Conservation (phyloP, 768 basidiomycete species). For the Russula abietina region DNA sequence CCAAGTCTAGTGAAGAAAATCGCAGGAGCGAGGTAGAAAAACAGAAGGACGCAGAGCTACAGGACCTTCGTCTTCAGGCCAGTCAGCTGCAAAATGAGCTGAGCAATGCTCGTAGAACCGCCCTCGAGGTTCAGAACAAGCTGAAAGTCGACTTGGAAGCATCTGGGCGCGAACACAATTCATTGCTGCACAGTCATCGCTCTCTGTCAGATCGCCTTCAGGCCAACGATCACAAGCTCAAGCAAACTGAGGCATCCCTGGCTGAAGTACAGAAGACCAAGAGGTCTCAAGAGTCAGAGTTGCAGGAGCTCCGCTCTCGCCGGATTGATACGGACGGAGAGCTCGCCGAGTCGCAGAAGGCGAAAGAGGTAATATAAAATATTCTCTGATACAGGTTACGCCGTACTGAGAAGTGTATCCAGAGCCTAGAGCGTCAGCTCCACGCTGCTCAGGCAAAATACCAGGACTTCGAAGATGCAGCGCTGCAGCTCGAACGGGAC, state of each 20-base stretch:
- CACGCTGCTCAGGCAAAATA: slow-evolving; percentile 64
- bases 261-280: slow-evolving; percentile 64
- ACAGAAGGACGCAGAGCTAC: slow-evolving; percentile 81
- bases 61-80: slow-evolving; percentile 60
- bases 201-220: slow-evolving; percentile 62
- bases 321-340: slow-evolving; percentile 63
- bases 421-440: slow-evolving; percentile 80
- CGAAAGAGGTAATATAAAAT: slow-evolving; percentile 61
- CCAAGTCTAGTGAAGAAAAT: slow-evolving; percentile 82
- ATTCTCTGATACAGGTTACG: background rate
- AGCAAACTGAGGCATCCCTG: slow-evolving; percentile 44
- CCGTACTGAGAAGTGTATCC: slow-evolving; percentile 14
- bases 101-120: slow-evolving; percentile 51
- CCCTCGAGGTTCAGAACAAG: slow-evolving; percentile 63
- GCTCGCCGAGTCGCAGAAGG: slow-evolving; percentile 51
- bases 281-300: slow-evolving; percentile 62
- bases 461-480: slow-evolving; percentile 82
- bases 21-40: slow-evolving; percentile 78
- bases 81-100: slow-evolving; percentile 60
- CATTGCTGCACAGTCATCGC: slow-evolving; percentile 53
- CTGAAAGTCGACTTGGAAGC: slow-evolving; percentile 72
- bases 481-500: slow-evolving; percentile 79
- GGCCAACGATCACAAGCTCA: slow-evolving; percentile 44
- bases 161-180: slow-evolving; percentile 50
- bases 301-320: slow-evolving; percentile 60